These are phyloP conservation scores for Paecilomyces sp. DNA, from an alignment of 2,329 filamentous ascomycete genomes.

Conservation along the genomic window DNA sequence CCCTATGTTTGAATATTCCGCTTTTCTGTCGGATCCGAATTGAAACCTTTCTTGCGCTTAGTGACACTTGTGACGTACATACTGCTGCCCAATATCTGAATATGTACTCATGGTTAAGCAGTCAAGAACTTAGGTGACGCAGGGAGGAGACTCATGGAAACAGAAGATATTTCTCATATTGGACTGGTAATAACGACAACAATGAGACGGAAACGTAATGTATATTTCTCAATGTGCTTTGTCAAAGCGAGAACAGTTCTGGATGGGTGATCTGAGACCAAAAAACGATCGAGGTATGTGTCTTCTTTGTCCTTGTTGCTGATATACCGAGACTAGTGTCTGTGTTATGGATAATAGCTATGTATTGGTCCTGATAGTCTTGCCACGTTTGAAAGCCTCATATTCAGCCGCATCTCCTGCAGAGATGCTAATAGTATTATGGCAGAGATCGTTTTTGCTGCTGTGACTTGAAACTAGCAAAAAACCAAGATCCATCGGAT, in stretches of 20 bases:
- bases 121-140: too few relatives aligned
- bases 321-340: slow-evolving; percentile 19
- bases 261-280: background rate
- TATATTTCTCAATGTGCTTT: background rate
- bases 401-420: slow-evolving; percentile 43
- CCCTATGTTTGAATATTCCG: too few relatives aligned
- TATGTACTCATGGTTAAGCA: too few relatives aligned
- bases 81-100: too few relatives aligned
- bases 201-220: background rate
- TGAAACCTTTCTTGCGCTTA: too few relatives aligned
- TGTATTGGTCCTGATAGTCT: slow-evolving; percentile 21
- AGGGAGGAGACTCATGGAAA: too few relatives aligned
- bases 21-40: too few relatives aligned
- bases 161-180: background rate
- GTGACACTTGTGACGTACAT: too few relatives aligned
- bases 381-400: slow-evolving; percentile 26
- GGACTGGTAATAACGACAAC: background rate
- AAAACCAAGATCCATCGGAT: slow-evolving; percentile 54
- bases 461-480: slow-evolving; percentile 63
- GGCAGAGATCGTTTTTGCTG: slow-evolving; percentile 53
- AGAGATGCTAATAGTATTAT: slow-evolving; percentile 25
- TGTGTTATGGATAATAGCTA: slow-evolving; percentile 21
- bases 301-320: background rate
- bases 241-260: background rate
- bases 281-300: background rate